These are phyloP conservation scores for Aspergillus pseudoglaucus DNA, from an alignment of 2,329 filamentous ascomycete genomes.

Conservation along the genomic window DNA sequence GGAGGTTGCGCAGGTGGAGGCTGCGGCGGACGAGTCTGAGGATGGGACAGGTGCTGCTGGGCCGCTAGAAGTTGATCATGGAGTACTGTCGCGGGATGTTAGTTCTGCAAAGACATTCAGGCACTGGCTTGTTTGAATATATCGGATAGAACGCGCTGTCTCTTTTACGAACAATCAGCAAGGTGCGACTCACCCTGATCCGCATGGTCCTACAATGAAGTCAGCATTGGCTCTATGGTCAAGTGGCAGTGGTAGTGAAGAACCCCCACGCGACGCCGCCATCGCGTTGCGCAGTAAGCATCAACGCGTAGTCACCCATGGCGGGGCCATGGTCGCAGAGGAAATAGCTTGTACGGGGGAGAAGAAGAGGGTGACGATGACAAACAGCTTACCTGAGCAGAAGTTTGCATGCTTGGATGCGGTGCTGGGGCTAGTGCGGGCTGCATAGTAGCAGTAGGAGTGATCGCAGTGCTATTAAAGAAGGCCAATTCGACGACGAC, in stretches of 20 bases:
- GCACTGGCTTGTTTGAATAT: not conserved
- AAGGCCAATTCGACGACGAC: too few species aligned
- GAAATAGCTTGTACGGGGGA: too few species aligned
- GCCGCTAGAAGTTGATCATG: slow-evolving; percentile 56
- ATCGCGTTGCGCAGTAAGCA: not conserved
- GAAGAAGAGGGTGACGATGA: slow-evolving; percentile 21
- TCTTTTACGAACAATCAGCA: slow-evolving; percentile 22
- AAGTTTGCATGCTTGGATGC: slow-evolving; percentile 42
- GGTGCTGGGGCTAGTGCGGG: slow-evolving; percentile 44
- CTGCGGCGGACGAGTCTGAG: slow-evolving; percentile 33
- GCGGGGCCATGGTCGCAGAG: too few species aligned
- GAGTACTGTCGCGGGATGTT: slow-evolving; percentile 42
- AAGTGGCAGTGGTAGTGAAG: not conserved
- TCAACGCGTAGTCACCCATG: too few species aligned
- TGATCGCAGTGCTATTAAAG: not conserved
- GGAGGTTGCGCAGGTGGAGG: slow-evolving; percentile 37
- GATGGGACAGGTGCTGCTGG: slow-evolving; percentile 40
- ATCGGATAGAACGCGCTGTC: not conserved
- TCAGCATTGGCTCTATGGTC: slow-evolving; percentile 2
- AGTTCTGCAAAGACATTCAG: slow-evolving; percentile 2
- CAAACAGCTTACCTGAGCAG: slow-evolving; percentile 51
- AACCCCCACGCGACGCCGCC: slow-evolving; percentile 8
- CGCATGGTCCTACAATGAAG: slow-evolving; percentile 32
- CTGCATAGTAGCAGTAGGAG: slow-evolving; percentile 31
- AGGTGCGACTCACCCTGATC: slow-evolving; percentile 37